These are phyloP conservation scores for Ogataea saltuana DNA, from an alignment of 805 yeast species.

Conservation along the genomic window DNA sequence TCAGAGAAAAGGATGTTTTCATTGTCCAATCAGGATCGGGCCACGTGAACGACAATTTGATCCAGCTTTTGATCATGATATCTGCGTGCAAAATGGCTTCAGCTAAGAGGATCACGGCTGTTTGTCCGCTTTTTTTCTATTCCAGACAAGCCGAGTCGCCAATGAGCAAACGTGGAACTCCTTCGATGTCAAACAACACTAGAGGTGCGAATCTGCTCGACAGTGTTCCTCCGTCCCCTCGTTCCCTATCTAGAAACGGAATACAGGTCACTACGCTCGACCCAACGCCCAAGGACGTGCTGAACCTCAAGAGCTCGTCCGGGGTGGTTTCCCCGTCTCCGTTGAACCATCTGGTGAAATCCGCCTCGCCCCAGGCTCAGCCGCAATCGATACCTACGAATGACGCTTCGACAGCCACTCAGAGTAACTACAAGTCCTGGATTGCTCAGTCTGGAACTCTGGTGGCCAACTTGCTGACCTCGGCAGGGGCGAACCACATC, in stretches of 20 bases:
- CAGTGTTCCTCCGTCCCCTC: constrained; percentile 50
- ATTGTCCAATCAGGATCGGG: constrained; percentile 88
- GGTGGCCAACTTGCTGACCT: constrained; percentile 80
- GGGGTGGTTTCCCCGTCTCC: constrained; percentile 14
- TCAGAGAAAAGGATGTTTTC: constrained; percentile 94
- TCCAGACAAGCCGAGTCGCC: constrained; percentile 96
- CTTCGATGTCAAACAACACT: constrained; percentile 40
- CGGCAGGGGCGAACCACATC: constrained; percentile 95
- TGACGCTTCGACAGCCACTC: constrained; percentile 36
- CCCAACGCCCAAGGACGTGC: constrained; percentile 17
- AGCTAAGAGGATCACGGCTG: constrained; percentile 86
- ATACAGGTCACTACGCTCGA: constrained; percentile 8
- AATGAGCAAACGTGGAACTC: constrained; percentile 75
- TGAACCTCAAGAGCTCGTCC: constrained; percentile 8
- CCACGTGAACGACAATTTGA: constrained; percentile 80
- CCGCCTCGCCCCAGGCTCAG: constrained; percentile 10
- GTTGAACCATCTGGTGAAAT: constrained; percentile 9
- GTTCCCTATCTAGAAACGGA: constrained; percentile 37
- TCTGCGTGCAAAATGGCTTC: constrained; percentile 94
- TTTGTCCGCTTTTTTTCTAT: constrained; percentile 91
- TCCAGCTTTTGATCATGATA: constrained; percentile 78
- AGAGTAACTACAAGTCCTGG: constrained; percentile 85
- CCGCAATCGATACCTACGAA: constrained; percentile 23
- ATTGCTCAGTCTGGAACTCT: constrained; percentile 93
- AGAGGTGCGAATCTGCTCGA: constrained; percentile 32